Conservation (phyloP, 257 asterid genomes). For the Solanum okadae region DNA sequence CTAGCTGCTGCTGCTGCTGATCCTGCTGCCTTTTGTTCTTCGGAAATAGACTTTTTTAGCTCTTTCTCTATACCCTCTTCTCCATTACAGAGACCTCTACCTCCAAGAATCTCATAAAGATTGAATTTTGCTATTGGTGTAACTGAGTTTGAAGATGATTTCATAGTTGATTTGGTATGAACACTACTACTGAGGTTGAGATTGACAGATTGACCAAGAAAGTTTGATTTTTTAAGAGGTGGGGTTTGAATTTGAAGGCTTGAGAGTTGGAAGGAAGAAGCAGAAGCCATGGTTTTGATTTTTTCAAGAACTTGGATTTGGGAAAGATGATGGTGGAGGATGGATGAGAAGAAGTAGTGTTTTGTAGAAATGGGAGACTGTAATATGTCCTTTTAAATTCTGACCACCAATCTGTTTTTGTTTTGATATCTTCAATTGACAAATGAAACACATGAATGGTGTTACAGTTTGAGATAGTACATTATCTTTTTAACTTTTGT, state of each 20-base stretch:
- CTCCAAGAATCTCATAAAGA: slow-evolving; percentile 67
- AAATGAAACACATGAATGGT: neutral
- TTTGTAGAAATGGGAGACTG: neutral
- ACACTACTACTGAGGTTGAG: slow-evolving; percentile 3
- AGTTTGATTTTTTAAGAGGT: slow-evolving; percentile 41
- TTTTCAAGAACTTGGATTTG: neutral
- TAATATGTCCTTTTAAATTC: slow-evolving; percentile 5
- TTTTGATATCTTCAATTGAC: neutral
- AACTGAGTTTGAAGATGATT: slow-evolving; percentile 5
- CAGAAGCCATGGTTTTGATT: slow-evolving; percentile 36
- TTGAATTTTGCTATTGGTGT: slow-evolving; percentile 59
- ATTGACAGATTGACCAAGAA: slow-evolving; percentile 43
- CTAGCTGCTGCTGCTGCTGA: neutral
- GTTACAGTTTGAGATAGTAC: neutral
- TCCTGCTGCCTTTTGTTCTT: neutral
- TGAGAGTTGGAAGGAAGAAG: slow-evolving; percentile 50
- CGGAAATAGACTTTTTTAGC: slow-evolving; percentile 31
- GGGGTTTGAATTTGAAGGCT: slow-evolving; percentile 22
- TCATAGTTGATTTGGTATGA: slow-evolving; percentile 14
- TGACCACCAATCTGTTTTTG: slow-evolving; percentile 29
- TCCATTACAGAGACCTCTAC: slow-evolving; percentile 75
- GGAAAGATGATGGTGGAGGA: neutral
- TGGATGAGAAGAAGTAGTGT: neutral
- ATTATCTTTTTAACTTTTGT: neutral
- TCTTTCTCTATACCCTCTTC: slow-evolving; percentile 56